Base-by-base conservation (phyloP, 805 yeast genomes). In the Zygosaccharomyces bailii region DNA sequence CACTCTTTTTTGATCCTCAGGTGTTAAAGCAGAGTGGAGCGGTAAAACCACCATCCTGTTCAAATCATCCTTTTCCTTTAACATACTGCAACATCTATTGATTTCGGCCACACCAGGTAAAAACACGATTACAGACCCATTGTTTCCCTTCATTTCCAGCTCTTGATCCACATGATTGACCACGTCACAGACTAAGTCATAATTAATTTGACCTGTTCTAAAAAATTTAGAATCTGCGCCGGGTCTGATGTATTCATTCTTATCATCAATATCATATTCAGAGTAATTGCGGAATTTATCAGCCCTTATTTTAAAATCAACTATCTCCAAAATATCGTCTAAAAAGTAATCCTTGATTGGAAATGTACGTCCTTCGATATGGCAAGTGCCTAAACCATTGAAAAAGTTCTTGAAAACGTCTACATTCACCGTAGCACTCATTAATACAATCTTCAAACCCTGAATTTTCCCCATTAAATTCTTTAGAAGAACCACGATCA, bases 401-500 rank as follows among this genome's bases (percentile, higher is more conserved):
- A 91, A 91, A 57, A 84, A 91, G 19, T 73, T 69, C 42, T 75
- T 71, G 67, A 89, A 91, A 33, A 76, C 71, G 7, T 73, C 72
- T 1, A 82, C 75, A 56, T 87, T 86, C 34, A 91, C 90, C 0
- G 98, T 91, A 3, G 98, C 98, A 59, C 96, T 85, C 97, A 93
- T 91, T 40, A 93, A 71, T 7, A 91, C 74, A 24, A 91, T 71
- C 55, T 80, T 84, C 46, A 90, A 60, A 0, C 78, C 73, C 39
- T 70, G 72, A 34, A 61, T 56, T 36, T 61, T 68, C 8, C 66
- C 57, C 51, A 82, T 55, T 4, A 88, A 67, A 30, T 74, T 74
- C 55, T 86, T 89, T 49, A 91, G 68, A 38, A 91, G 74, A 42
- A 89, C 86, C 42, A 91, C 69, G 30, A 91, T 70, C 45, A 90